Evolutionary conservation across 139 green algal genomes (phyloP).

Genomic region (Pleodorina starrii): DNA sequence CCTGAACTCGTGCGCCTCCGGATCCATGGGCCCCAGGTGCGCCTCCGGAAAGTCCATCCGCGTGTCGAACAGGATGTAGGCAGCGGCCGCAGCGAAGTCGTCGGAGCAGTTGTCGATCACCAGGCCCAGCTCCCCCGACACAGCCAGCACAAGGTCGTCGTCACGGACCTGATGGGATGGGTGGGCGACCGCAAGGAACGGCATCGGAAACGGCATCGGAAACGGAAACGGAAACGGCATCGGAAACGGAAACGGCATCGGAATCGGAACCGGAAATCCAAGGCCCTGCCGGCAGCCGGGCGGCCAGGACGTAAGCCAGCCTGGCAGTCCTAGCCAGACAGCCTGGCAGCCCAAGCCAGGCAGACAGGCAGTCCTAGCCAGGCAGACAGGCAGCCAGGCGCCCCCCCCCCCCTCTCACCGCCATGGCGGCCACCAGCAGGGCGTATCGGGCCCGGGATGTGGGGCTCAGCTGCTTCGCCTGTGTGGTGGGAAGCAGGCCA

Average conservation of each 20-base stretch:
- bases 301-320: too few relatives aligned
- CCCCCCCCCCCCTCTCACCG: slow-evolving; percentile 28
- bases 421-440: slow-evolving; percentile 64
- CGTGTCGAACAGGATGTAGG: slow-evolving; percentile 73
- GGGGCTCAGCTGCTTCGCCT: slow-evolving; percentile 63
- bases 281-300: too few relatives aligned
- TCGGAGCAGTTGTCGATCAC: slow-evolving; percentile 53
- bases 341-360: too few relatives aligned
- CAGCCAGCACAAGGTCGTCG: slow-evolving; percentile 47
- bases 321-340: too few relatives aligned
- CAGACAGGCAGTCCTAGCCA: too few relatives aligned
- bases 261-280: too few relatives aligned
- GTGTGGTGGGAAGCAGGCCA: neutral
- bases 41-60: slow-evolving; percentile 74
- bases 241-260: too few relatives aligned
- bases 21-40: slow-evolving; percentile 57
- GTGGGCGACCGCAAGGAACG: too few relatives aligned
- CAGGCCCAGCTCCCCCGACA: slow-evolving; percentile 49
- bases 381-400: too few relatives aligned
- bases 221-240: too few relatives aligned
- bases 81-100: slow-evolving; percentile 45
- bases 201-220: too few relatives aligned
- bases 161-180: slow-evolving; percentile 53
- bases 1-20: slow-evolving; percentile 61
- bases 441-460: slow-evolving; percentile 49